These are phyloP conservation scores for Phytophthora litchii DNA, from an alignment of 352 stramenopile genomes.

Conservation along the genomic window DNA sequence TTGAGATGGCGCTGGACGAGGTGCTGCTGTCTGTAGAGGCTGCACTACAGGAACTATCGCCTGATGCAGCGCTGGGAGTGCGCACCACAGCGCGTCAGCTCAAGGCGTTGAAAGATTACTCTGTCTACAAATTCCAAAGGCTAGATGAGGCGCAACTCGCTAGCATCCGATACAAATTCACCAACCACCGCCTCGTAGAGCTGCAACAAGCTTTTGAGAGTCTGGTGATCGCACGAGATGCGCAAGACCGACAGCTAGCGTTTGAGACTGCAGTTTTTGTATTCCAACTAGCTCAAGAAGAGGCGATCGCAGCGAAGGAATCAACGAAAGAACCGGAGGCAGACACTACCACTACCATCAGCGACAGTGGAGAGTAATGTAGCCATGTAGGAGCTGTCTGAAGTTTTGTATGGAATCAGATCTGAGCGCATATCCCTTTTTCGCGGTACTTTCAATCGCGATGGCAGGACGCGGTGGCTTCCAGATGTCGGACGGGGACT, in stretches of 20 bases:
- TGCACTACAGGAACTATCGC: conserved; percentile 64
- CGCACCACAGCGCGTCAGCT: conserved; percentile 50
- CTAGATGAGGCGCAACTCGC: conserved; percentile 49
- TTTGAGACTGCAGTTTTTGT: conserved; percentile 64
- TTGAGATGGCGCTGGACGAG: conserved; percentile 68
- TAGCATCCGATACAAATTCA: conserved; percentile 56
- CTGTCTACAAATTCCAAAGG: conserved; percentile 49
- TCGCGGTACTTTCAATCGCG: conserved; percentile 10
- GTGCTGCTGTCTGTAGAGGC: conserved; percentile 57
- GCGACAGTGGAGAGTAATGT: conserved; percentile 12
- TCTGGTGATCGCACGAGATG: conserved; percentile 58
- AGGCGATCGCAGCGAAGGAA: conserved; percentile 19
- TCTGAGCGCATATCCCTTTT: conserved; percentile 20
- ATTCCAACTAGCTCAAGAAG: conserved; percentile 72
- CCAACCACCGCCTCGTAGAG: conserved; percentile 65
- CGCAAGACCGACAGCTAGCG: conserved; percentile 54
- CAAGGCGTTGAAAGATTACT: conserved; percentile 56
- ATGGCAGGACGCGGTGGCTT: conserved; percentile 53
- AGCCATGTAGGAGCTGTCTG: conserved; percentile 9
- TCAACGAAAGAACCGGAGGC: conserved; percentile 11
- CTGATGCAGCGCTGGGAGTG: conserved; percentile 54
- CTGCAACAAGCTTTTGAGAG: conserved; percentile 73
- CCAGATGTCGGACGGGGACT: conserved; percentile 75
- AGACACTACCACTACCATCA: conserved; percentile 23
- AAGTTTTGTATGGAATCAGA: conserved; percentile 45